phyloP scores from a whole-genome alignment of 73 alveolate species.

The Paramecium sonneborni region DNA sequence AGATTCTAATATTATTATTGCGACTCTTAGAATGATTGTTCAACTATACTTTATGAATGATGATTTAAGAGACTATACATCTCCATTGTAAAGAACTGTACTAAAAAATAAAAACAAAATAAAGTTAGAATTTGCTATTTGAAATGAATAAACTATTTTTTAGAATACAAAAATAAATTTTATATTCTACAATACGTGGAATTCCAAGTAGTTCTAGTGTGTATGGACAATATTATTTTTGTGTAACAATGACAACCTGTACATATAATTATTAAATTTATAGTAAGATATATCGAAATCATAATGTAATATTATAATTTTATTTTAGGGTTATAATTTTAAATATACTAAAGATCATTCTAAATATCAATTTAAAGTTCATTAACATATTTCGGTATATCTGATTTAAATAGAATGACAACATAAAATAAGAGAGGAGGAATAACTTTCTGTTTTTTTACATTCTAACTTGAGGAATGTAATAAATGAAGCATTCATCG shows the following conservation, averaged over 20 bases:
- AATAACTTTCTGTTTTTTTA: slow-evolving; percentile 52
- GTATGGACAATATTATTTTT: slow-evolving; percentile 18
- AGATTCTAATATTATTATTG: slow-evolving; percentile 38
- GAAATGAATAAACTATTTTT: too few relatives aligned
- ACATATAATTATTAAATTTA: background rate
- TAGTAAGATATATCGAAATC: background rate
- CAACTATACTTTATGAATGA: background rate
- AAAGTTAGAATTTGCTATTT: too few relatives aligned
- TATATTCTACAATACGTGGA: background rate
- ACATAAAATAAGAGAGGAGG: slow-evolving; percentile 68
- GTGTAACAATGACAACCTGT: background rate
- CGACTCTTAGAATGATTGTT: slow-evolving; percentile 4
- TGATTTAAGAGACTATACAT: background rate
- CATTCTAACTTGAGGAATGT: slow-evolving; percentile 4
- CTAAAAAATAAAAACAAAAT: too few relatives aligned
- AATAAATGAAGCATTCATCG: background rate
- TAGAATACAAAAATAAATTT: too few relatives aligned
- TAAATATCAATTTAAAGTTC: slow-evolving; percentile 21
- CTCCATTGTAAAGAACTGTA: slow-evolving; percentile 25
- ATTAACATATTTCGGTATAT: slow-evolving; percentile 49
- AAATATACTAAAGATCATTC: slow-evolving; percentile 68
- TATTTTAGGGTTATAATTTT: slow-evolving; percentile 42
- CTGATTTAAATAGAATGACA: slow-evolving; percentile 59
- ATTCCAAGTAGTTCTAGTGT: slow-evolving; percentile 29
- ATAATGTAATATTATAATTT: slow-evolving; percentile 10